These are phyloP conservation scores for Jimgerdemannia flammicorona DNA, from an alignment of 192 early-diverging fungal genomes.

Conservation along the genomic window DNA sequence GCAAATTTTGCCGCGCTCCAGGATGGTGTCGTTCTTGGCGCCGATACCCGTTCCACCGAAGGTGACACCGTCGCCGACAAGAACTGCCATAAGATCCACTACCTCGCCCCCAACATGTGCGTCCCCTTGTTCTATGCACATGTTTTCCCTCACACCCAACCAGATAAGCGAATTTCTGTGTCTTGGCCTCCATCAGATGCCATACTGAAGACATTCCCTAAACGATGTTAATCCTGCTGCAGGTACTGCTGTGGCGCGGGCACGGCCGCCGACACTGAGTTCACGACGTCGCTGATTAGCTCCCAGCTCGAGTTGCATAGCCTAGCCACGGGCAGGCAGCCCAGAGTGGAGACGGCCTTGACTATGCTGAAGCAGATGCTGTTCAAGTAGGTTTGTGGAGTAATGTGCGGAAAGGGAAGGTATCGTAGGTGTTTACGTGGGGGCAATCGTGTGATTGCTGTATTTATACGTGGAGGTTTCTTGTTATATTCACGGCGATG, in stretches of 20 bases:
- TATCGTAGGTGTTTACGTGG: too few species aligned
- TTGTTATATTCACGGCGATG: too few species aligned
- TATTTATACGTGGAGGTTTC: too few species aligned
- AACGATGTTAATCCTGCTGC: slow-evolving; percentile 6
- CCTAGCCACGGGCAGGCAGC: slow-evolving; percentile 82
- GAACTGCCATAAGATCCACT: slow-evolving; percentile 99
- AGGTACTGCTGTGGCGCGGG: slow-evolving; percentile 94
- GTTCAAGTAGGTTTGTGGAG: slow-evolving; percentile 54
- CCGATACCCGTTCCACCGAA: slow-evolving; percentile 94
- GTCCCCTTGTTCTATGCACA: neutral
- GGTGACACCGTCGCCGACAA: slow-evolving; percentile 98
- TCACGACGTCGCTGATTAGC: slow-evolving; percentile 87
- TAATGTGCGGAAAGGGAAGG: neutral
- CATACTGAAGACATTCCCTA: neutral
- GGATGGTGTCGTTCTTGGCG: slow-evolving; percentile 92
- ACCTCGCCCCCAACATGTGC: slow-evolving; percentile 93
- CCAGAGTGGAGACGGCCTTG: slow-evolving; percentile 90
- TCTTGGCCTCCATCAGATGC: too few species aligned
- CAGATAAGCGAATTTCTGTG: too few species aligned
- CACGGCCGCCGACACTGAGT: slow-evolving; percentile 98
- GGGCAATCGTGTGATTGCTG: too few species aligned
- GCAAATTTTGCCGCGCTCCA: slow-evolving; percentile 28
- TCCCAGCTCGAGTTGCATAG: slow-evolving; percentile 94
- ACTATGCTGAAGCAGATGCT: slow-evolving; percentile 98
- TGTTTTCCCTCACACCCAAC: too few species aligned